Evolutionary conservation across 1,284 basidiomycete species (phyloP).

Genomic region (Apiotrichum gamsii): DNA sequence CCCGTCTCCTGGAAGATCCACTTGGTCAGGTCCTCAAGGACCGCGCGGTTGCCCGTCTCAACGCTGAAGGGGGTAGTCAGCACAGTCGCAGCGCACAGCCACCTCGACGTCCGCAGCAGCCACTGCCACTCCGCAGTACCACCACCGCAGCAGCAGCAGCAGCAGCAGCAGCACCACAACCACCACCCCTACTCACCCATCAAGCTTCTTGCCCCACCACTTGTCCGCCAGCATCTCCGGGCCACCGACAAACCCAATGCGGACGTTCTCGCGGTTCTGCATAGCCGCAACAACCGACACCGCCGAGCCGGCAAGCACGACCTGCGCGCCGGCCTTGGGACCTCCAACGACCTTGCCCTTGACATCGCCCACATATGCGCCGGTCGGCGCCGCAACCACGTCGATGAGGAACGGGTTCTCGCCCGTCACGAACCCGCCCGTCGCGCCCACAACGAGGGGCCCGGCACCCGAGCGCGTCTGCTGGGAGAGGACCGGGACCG

Average conservation of each 20-base stretch:
- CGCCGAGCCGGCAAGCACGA: conserved; percentile 64
- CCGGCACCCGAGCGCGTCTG: neutral
- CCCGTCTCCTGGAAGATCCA: conserved; percentile 90
- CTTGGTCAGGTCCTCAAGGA: conserved; percentile 65
- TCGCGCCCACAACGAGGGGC: conserved; percentile 11
- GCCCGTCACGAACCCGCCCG: conserved; percentile 53
- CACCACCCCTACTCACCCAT: conserved; percentile 50
- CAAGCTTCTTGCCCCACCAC: conserved; percentile 40
- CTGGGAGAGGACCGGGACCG: conserved; percentile 44
- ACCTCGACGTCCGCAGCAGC: no score
- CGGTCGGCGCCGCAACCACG: conserved; percentile 64
- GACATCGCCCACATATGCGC: conserved; percentile 51
- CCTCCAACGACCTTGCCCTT: conserved; percentile 56
- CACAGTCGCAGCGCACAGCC: neutral
- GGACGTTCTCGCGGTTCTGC: conserved; percentile 71
- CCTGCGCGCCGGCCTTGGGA: conserved; percentile 56
- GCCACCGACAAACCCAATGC: conserved; percentile 76
- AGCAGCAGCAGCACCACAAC: neutral
- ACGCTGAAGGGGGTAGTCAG: conserved; percentile 25
- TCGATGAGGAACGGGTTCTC: conserved; percentile 76
- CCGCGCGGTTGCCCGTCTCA: conserved; percentile 66
- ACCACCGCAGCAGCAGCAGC: no score
- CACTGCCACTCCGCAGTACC: no score
- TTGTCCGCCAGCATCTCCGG: conserved; percentile 63
- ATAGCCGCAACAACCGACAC: conserved; percentile 78